These are phyloP conservation scores for Hypoxylon cercidicola DNA, from an alignment of 495 filamentous ascomycete species.

Conservation along the genomic window DNA sequence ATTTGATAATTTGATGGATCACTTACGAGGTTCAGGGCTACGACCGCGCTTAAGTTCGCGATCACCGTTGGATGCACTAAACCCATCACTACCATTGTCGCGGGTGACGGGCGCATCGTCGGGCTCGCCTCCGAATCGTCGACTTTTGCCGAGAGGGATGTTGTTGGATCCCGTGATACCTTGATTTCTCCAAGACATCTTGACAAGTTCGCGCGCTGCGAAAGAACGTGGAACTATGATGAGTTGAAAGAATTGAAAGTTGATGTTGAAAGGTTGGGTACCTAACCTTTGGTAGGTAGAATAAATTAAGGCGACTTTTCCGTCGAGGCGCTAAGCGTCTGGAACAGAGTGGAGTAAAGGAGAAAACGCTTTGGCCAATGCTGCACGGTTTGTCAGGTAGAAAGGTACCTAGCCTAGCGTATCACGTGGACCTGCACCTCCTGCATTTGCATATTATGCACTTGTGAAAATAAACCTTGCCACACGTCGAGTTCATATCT, in stretches of 20 bases:
- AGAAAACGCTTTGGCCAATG: too few relatives aligned
- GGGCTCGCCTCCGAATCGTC: conserved; percentile 79
- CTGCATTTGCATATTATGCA: too few relatives aligned
- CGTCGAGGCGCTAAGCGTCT: conserved; percentile 26
- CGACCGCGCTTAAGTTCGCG: conserved; percentile 75
- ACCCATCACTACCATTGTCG: conserved; percentile 44
- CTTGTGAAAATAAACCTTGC: too few relatives aligned
- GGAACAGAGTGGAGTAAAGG: conserved; percentile 31
- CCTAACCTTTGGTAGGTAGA: too few relatives aligned
- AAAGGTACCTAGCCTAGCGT: not conserved
- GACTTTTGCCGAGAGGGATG: conserved; percentile 87
- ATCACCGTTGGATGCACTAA: conserved; percentile 68
- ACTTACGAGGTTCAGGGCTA: conserved; percentile 60
- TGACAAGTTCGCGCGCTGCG: conserved; percentile 38
- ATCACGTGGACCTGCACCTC: not conserved
- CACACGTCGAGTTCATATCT: too few relatives aligned
- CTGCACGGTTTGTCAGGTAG: too few relatives aligned
- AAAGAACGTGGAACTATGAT: conserved; percentile 7
- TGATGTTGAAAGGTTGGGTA: conserved; percentile 18
- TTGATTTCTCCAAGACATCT: conserved; percentile 92
- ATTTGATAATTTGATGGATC: not conserved
- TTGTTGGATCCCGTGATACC: conserved; percentile 99
- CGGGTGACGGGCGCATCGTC: conserved; percentile 60
- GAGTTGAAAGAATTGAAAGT: conserved; percentile 35
- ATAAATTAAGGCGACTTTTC: conserved; percentile 26